These are phyloP conservation scores for Rhodamnia argentea DNA, from an alignment of 345 rosid species.

Conservation along the genomic window DNA sequence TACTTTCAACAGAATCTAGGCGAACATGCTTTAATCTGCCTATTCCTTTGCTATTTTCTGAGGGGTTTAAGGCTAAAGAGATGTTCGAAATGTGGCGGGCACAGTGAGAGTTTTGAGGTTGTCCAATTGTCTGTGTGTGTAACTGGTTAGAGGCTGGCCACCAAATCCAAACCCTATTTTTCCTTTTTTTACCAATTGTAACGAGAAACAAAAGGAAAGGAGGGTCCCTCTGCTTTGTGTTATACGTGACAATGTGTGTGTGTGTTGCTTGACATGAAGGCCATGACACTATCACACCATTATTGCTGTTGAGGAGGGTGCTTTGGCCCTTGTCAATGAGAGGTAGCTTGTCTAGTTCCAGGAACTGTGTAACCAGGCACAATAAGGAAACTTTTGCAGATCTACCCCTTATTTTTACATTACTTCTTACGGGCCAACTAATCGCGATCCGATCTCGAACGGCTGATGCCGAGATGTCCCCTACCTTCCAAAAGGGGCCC, in stretches of 20 bases:
- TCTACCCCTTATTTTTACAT: neutral
- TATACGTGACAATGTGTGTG: slow-evolving; percentile 6
- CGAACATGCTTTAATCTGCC: neutral
- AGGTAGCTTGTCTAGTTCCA: neutral
- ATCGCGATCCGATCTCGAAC: neutral
- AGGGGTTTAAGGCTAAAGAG: neutral
- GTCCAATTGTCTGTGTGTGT: neutral
- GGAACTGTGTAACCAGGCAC: neutral
- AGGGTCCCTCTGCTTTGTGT: neutral
- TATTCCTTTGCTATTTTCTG: neutral
- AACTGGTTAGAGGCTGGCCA: neutral
- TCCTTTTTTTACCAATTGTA: neutral
- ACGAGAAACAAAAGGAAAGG: neutral
- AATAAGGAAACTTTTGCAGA: neutral
- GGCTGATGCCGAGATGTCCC: accelerated
- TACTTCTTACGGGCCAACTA: neutral
- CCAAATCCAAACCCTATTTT: neutral
- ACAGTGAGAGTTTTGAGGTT: neutral
- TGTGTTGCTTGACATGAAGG: neutral
- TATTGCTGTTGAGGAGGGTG: neutral
- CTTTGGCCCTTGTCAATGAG: neutral
- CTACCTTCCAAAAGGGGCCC: neutral
- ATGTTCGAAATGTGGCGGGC: neutral
- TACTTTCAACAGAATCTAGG: neutral
- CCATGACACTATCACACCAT: neutral